Percentiles rank a stretch among this genome's conserved stretches.
These are phyloP conservation scores for Talaromyces trachyspermus DNA, from an alignment of 495 filamentous ascomycete species.

Conservation along the genomic window DNA sequence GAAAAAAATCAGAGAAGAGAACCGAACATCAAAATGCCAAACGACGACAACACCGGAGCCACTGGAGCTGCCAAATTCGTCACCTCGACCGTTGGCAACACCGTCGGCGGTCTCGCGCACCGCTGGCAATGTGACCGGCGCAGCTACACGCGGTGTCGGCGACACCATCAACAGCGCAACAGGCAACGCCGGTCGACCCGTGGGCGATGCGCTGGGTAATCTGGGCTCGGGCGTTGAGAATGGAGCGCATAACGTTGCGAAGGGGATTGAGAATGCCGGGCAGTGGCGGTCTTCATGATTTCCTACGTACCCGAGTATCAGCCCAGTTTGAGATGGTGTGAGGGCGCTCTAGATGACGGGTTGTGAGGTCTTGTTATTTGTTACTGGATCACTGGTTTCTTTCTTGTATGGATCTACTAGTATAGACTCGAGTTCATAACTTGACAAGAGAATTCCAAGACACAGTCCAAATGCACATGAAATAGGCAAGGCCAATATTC, in stretches of 20 bases:
- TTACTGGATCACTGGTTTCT: too few species aligned
- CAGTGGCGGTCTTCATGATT: constrained; percentile 45
- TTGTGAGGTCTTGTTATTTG: neutral
- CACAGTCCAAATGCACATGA: too few species aligned
- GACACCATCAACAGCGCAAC: constrained; percentile 56
- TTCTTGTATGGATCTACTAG: too few species aligned
- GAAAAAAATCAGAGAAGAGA: too few species aligned
- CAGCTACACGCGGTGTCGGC: constrained; percentile 55
- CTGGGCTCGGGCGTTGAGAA: constrained; percentile 53
- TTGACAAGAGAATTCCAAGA: too few species aligned
- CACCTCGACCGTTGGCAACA: constrained; percentile 50
- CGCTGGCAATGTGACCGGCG: constrained; percentile 61
- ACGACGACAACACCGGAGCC: constrained; percentile 20
- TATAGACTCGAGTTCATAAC: too few species aligned
- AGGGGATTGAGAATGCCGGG: constrained; percentile 62
- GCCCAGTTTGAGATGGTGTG: neutral
- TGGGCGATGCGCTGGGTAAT: constrained; percentile 58
- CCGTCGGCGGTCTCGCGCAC: constrained; percentile 61
- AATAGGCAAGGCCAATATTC: too few species aligned
- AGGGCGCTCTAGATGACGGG: neutral
- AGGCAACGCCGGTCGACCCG: constrained; percentile 54
- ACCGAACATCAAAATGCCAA: constrained; percentile 1
- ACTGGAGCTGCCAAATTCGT: constrained; percentile 39
- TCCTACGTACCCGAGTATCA: neutral
- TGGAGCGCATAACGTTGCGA: constrained; percentile 46